Evolutionary conservation across 257 asterid genomes (phyloP), one percentile per base, ranked within the genome.

Genomic region (Ophiorrhiza pumila): DNA sequence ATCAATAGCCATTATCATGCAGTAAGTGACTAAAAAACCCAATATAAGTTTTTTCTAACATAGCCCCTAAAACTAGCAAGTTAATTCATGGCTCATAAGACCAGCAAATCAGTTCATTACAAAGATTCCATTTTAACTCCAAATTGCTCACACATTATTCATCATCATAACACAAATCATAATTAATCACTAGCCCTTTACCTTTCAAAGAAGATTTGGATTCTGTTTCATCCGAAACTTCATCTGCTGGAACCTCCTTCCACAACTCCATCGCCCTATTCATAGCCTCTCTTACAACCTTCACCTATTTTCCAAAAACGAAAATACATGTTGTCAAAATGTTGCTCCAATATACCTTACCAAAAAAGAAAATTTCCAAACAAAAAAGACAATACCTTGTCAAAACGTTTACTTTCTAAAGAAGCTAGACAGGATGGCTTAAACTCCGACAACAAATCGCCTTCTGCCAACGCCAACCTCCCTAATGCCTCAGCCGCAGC

Each of bases 211-310:
- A 78, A 15, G 87, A 74, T 23, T 73, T 71, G 71, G 82, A 79
- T 71, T 74, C 82, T 73, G 76, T 69, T 59, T 35, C 82, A 76
- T 74, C 71, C 60, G 76, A 71, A 35, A 58, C 77, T 70, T 77
- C 83, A 67, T 86, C 87, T 25, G 82, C 80, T 4, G 91, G 82
- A 52, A 89, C 82, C 53, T 81, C 86, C 76, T 73, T 93, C 98
- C 98, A 93, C 78, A 69, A 66, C 71, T 83, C 92, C 74, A 91
- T 81, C 11, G 96, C 92, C 52, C 83, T 88, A 74, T 89, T 91
- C 96, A 93, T 93, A 52, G 84, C 84, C 84, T 93, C 97, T 81
- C 98, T 87, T 69, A 85, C 97, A 71, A 83, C 75, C 75, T 93
- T 93, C 73, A 93, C 96, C 98, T 93, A 64, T 25, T 53, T 70